Percentiles rank a stretch among this genome's conserved stretches.
phyloP scores from a whole-genome alignment of 208 protist species.

The Trypanosoma theileri region DNA sequence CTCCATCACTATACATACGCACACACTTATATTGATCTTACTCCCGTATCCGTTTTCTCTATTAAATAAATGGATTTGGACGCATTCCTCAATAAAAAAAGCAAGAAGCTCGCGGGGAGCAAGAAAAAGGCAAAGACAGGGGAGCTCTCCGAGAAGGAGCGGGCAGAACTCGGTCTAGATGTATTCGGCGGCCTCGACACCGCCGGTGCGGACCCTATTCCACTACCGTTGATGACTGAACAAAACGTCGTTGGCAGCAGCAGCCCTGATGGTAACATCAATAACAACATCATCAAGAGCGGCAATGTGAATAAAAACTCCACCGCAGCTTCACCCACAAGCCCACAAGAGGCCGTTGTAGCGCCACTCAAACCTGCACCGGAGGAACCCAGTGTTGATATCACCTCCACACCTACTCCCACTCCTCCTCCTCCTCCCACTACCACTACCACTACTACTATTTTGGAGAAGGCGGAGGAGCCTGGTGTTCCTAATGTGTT shows the following conservation, averaged over 20 bases:
- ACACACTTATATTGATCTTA: too few species aligned
- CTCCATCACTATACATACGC: too few species aligned
- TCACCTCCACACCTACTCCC: not conserved
- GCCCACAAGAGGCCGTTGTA: not conserved
- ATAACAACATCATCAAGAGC: not conserved
- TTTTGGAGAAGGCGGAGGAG: not conserved
- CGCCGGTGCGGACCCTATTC: not conserved
- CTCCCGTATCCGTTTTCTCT: too few species aligned
- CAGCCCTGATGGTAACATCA: not conserved
- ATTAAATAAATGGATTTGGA: conserved; percentile 46
- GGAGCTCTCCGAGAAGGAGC: conserved; percentile 38
- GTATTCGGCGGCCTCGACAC: conserved; percentile 27
- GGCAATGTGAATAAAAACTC: not conserved
- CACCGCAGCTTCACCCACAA: not conserved
- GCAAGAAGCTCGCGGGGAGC: conserved; percentile 49
- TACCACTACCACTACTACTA: not conserved
- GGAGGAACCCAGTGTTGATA: not conserved
- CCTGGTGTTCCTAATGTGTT: conserved; percentile 9
- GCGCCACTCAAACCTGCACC: not conserved
- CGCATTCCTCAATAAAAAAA: conserved; percentile 68
- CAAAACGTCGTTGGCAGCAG: not conserved
- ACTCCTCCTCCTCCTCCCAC: not conserved
- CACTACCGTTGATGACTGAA: not conserved
- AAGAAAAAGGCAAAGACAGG: conserved; percentile 51
- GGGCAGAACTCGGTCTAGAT: conserved; percentile 44